Evolutionary conservation across 352 stramenopile species (phyloP).

Genomic region (Globisporangium cystogenes): DNA sequence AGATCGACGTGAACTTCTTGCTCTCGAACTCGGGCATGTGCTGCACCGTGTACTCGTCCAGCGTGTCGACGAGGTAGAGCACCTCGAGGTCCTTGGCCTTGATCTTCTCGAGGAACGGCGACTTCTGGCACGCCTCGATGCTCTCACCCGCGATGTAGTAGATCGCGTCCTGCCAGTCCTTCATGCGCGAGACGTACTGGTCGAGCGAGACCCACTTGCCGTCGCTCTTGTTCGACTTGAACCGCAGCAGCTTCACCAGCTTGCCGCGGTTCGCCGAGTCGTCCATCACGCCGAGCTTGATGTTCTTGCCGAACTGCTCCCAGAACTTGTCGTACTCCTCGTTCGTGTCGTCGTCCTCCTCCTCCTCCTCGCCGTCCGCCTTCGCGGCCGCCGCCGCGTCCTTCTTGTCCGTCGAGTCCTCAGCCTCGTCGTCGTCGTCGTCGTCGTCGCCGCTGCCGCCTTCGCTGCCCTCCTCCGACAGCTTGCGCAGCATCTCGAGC

Average conservation of each 20-base stretch:
- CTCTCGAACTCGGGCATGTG: slow-evolving; percentile 93
- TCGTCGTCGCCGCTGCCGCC: slow-evolving; percentile 50
- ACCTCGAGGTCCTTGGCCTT: slow-evolving; percentile 91
- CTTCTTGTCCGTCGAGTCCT: slow-evolving; percentile 51
- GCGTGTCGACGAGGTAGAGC: slow-evolving; percentile 96
- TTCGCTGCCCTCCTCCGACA: slow-evolving; percentile 95
- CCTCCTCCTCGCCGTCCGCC: slow-evolving; percentile 25
- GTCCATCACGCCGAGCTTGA: slow-evolving; percentile 99
- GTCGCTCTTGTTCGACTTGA: slow-evolving; percentile 92
- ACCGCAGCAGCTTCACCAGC: slow-evolving; percentile 96
- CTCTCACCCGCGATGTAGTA: slow-evolving; percentile 98
- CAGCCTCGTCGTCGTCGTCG: slow-evolving; percentile 36
- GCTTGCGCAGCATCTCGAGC: slow-evolving; percentile 98
- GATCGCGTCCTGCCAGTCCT: slow-evolving; percentile 99
- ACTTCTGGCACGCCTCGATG: slow-evolving; percentile 90
- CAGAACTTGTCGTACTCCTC: slow-evolving; percentile 98
- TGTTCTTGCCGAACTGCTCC: slow-evolving; percentile 96
- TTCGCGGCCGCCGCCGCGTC: slow-evolving; percentile 79
- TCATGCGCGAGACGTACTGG: slow-evolving; percentile 97
- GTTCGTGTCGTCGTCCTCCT: slow-evolving; percentile 62
- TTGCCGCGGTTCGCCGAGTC: slow-evolving; percentile 94
- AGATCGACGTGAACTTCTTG: slow-evolving; percentile 96
- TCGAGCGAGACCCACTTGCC: slow-evolving; percentile 93
- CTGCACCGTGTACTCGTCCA: slow-evolving; percentile 98
- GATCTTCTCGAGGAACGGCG: slow-evolving; percentile 97